phyloP scores from a whole-genome alignment of 108 stramenopile genomes.

The Pseudonitzschia multistriata region DNA sequence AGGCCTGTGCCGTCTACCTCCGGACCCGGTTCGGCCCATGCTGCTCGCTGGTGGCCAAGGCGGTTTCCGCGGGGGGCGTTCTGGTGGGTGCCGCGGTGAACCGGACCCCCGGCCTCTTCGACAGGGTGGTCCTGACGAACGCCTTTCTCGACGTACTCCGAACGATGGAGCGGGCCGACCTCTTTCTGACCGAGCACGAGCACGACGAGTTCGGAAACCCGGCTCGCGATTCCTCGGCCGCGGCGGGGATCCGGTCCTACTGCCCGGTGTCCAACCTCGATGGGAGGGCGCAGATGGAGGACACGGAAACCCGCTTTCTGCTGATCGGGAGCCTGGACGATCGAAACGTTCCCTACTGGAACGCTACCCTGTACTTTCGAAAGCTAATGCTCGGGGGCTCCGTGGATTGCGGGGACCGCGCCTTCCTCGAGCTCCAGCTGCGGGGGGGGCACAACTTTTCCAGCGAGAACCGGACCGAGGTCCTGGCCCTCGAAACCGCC shows the following conservation, averaged over 20 bases:
- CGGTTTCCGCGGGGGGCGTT: constrained; percentile 67
- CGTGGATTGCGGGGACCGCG: constrained; percentile 5
- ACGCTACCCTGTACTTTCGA: constrained; percentile 37
- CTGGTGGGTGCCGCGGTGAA: constrained; percentile 55
- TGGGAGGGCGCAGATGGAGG: background rate
- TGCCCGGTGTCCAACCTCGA: constrained; percentile 41
- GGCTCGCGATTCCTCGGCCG: background rate
- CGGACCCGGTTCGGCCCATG: background rate
- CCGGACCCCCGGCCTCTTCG: constrained; percentile 36
- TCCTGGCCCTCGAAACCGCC: constrained; percentile 31
- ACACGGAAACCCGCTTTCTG: constrained; percentile 14
- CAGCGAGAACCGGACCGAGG: constrained; percentile 26
- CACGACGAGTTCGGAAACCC: constrained; percentile 76
- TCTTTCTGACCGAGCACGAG: constrained; percentile 70
- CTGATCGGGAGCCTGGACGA: constrained; percentile 49
- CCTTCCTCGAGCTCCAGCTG: constrained; percentile 29
- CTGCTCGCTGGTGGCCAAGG: constrained; percentile 34
- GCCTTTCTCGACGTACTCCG: constrained; percentile 59
- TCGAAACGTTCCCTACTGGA: constrained; percentile 45
- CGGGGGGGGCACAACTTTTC: constrained; percentile 40
- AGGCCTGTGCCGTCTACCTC: constrained; percentile 55
- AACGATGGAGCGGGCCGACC: constrained; percentile 47
- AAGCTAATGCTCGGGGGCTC: constrained; percentile 12
- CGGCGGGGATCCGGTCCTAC: constrained; percentile 28
- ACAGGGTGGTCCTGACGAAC: constrained; percentile 40